Conservation (phyloP, 1,284 basidiomycete genomes). For the Cutaneotrichosporon curvatum region DNA sequence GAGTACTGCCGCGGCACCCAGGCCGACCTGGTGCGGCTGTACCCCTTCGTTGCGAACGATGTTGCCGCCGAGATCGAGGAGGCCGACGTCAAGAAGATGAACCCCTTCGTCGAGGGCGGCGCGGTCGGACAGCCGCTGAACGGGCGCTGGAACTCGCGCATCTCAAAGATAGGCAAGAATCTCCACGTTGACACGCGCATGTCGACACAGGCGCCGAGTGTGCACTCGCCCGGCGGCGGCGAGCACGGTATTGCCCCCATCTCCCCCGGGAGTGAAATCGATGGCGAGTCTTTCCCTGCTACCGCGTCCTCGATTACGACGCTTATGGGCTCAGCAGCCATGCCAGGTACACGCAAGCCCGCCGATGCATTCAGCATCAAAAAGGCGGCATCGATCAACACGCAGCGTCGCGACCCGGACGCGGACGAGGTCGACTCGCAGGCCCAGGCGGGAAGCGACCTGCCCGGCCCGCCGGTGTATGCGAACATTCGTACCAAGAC, state of each 20-base stretch:
- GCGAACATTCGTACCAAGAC: constrained; percentile 29
- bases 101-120: constrained; percentile 16
- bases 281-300: constrained; percentile 10
- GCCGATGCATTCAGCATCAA: constrained; percentile 12
- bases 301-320: constrained; percentile 6
- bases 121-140: too few species aligned
- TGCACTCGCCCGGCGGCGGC: too few species aligned
- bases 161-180: constrained; percentile 16
- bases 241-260: background rate
- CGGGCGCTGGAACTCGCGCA: constrained; percentile 15
- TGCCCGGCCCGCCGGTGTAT: constrained; percentile 30
- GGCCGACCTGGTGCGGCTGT: constrained; percentile 43
- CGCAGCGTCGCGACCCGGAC: constrained; percentile 2
- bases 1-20: constrained; percentile 43
- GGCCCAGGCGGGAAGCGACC: background rate
- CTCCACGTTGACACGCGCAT: constrained; percentile 20
- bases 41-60: constrained; percentile 38
- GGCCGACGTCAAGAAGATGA: constrained; percentile 22
- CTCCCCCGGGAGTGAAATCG: constrained; percentile 13
- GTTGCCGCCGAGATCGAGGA: constrained; percentile 38
- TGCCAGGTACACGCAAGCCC: constrained; percentile 1
- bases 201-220: background rate
- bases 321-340: constrained; percentile 12
- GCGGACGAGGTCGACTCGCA: constrained; percentile 5
- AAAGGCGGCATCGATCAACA: constrained; percentile 9